phyloP scores from a whole-genome alignment of 805 yeast species.

The Huiozyma sinensis region DNA sequence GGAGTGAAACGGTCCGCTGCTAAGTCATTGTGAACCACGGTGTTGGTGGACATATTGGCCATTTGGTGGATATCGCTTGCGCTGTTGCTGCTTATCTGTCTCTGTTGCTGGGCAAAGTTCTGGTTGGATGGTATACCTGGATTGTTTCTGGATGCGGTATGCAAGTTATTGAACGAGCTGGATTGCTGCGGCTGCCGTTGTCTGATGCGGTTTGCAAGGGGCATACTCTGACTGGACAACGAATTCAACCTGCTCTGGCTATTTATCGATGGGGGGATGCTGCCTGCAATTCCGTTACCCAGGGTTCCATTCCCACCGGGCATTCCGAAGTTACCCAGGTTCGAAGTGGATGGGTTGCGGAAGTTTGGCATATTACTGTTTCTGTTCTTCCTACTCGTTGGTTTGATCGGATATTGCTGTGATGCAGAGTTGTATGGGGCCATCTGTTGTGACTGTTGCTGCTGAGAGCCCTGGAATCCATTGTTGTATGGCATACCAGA shows the following conservation, averaged over 20 bases:
- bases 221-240: slow-evolving; percentile 15
- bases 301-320: background rate
- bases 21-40: slow-evolving; percentile 3
- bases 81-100: slow-evolving; percentile 17
- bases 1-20: background rate
- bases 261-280: slow-evolving; percentile 9
- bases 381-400: slow-evolving; percentile 30
- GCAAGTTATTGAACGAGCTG: slow-evolving; percentile 1
- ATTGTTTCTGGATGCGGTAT: background rate
- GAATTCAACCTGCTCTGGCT: slow-evolving; percentile 21
- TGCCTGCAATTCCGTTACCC: background rate
- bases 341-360: slow-evolving; percentile 24
- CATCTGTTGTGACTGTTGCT: slow-evolving; percentile 1
- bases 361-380: slow-evolving; percentile 24
- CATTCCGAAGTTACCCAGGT: background rate
- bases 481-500: slow-evolving; percentile 1
- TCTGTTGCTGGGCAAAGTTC: slow-evolving; percentile 8
- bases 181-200: slow-evolving; percentile 3
- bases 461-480: slow-evolving; percentile 1
- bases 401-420: slow-evolving; percentile 19
- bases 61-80: slow-evolving; percentile 8
- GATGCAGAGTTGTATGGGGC: background rate
- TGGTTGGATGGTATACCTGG: background rate
- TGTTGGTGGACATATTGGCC: slow-evolving; percentile 2
- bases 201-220: slow-evolving; percentile 11